A percentile compares a stretch with the other conserved stretches of the same genome.
Evolutionary conservation across 495 filamentous ascomycete genomes (phyloP).

Genomic region (Penicillium atrosanguineum): DNA sequence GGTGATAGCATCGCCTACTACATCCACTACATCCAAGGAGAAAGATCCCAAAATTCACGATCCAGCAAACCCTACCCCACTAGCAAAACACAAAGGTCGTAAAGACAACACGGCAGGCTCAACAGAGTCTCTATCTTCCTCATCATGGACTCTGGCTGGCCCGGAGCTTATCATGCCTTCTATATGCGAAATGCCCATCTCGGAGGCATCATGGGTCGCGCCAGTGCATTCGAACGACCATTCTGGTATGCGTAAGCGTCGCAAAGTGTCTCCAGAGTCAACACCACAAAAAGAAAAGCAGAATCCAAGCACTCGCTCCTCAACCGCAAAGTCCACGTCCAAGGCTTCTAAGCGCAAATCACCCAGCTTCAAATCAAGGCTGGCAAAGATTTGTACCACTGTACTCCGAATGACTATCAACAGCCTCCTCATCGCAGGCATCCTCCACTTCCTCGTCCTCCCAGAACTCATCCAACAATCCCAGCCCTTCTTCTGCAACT

Average conservation of each 20-base stretch:
- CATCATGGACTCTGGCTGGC: constrained; percentile 33
- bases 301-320: constrained; percentile 9
- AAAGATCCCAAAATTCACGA: constrained; percentile 1
- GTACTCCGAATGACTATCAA: constrained; percentile 31
- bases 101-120: constrained; percentile 6
- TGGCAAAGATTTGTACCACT: constrained; percentile 2
- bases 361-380: not conserved
- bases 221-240: constrained; percentile 25
- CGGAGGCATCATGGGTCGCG: constrained; percentile 41
- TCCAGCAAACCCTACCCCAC: constrained; percentile 5
- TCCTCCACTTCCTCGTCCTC: constrained; percentile 39
- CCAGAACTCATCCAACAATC: constrained; percentile 41
- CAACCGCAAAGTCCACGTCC: not conserved
- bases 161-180: constrained; percentile 50
- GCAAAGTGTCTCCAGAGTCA: constrained; percentile 19
- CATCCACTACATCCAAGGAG: constrained; percentile 23
- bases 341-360: not conserved
- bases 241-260: constrained; percentile 25
- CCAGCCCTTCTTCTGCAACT: constrained; percentile 31
- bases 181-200: constrained; percentile 36
- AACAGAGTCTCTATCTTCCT: constrained; percentile 29
- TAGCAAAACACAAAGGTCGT: constrained; percentile 3
- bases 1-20: constrained; percentile 32
- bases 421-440: constrained; percentile 29
- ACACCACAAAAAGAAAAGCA: not conserved